Percentiles rank a stretch among this genome's conserved stretches.
These are phyloP conservation scores for Saturnispora serradocipensis DNA, from an alignment of 805 yeast genomes.

Conservation along the genomic window DNA sequence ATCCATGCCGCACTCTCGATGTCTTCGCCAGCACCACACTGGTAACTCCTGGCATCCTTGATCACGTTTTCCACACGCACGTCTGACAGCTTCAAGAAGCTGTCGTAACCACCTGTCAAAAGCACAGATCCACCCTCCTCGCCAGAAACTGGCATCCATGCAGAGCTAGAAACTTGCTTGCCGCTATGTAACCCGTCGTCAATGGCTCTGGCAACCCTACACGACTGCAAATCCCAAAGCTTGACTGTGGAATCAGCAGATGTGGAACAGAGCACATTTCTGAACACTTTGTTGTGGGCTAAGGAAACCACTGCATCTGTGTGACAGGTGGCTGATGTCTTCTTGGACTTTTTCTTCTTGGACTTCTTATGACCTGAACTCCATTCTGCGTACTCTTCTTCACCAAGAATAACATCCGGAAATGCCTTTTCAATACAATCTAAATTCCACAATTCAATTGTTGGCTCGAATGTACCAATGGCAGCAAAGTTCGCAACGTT, in stretches of 20 bases:
- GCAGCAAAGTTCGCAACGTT: constrained; percentile 88
- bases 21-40: constrained; percentile 58
- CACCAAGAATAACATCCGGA: constrained; percentile 91
- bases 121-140: constrained; percentile 51
- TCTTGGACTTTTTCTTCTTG: constrained; percentile 36
- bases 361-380: constrained; percentile 21
- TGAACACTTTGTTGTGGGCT: constrained; percentile 70
- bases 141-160: constrained; percentile 59
- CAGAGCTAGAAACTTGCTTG: constrained; percentile 74
- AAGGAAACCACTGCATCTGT: constrained; percentile 89
- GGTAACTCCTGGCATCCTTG: constrained; percentile 55
- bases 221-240: constrained; percentile 82
- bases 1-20: constrained; percentile 78
- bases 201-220: constrained; percentile 71
- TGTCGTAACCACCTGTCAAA: constrained; percentile 90
- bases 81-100: constrained; percentile 73
- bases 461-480: constrained; percentile 94
- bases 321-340: constrained; percentile 53
- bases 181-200: constrained; percentile 54
- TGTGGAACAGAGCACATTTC: constrained; percentile 83
- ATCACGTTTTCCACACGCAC: constrained; percentile 62
- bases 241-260: constrained; percentile 94
- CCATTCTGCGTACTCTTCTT: constrained; percentile 35
- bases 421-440: constrained; percentile 89
- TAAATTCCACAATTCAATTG: constrained; percentile 93